Conservation (phyloP, 129 eudicot species). For the Mikania micrantha region DNA sequence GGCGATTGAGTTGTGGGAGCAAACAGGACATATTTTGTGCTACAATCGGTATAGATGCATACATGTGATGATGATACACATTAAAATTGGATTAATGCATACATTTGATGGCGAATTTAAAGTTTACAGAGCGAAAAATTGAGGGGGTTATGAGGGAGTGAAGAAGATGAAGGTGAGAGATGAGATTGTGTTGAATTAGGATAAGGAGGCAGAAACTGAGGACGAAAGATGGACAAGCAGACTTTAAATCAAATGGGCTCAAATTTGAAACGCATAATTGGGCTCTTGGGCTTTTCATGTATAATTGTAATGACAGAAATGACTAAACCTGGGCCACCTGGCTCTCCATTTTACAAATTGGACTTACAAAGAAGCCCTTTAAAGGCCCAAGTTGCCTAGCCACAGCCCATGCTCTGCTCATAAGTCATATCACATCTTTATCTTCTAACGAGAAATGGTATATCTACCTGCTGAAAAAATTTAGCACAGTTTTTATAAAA, state of each 20-base stretch:
- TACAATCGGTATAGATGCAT: slow-evolving; percentile 4
- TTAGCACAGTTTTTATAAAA: no score
- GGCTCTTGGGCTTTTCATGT: background rate
- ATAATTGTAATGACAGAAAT: no score
- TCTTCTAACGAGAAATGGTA: no score
- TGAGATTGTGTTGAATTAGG: slow-evolving; percentile 16
- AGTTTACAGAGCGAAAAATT: background rate
- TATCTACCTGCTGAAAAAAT: no score
- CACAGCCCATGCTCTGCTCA: no score
- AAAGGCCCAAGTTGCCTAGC: no score
- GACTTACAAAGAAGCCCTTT: no score
- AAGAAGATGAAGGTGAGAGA: slow-evolving; percentile 16
- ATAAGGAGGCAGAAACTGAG: slow-evolving; percentile 24
- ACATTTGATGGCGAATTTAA: background rate
- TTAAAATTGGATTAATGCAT: background rate
- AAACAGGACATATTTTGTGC: slow-evolving; percentile 68
- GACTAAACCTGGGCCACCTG: no score
- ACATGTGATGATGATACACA: slow-evolving; percentile 13
- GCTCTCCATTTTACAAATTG: no score
- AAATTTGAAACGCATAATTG: background rate
- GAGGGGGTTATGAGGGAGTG: slow-evolving; percentile 13
- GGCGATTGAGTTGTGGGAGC: slow-evolving; percentile 89
- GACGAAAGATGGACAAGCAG: slow-evolving; percentile 19
- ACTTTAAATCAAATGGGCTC: background rate
- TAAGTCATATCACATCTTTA: no score